These are phyloP conservation scores for Neofusicoccum kwambonambiense DNA, from an alignment of 2,329 filamentous ascomycete genomes.

Conservation along the genomic window DNA sequence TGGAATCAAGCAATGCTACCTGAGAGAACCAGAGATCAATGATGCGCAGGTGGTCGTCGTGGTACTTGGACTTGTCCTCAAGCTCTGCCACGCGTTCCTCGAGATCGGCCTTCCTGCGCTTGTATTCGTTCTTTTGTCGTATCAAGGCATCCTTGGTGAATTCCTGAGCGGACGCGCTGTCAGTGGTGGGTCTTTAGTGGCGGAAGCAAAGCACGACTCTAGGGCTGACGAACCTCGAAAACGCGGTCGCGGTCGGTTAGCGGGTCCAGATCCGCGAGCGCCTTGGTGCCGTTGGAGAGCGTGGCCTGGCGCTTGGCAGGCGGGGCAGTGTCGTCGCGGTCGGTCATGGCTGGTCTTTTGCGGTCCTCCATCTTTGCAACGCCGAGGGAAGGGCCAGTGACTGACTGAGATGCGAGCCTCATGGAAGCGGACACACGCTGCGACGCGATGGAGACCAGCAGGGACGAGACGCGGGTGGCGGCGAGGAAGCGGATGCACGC, in stretches of 20 bases:
- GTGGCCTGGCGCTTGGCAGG: conserved; percentile 86
- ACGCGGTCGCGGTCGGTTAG: conserved; percentile 27
- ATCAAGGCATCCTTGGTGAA: conserved; percentile 96
- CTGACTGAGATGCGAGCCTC: conserved; percentile 73
- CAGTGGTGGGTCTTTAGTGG: conserved; percentile 31
- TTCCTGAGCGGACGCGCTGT: conserved; percentile 54
- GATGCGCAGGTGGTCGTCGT: conserved; percentile 88
- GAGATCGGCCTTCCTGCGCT: conserved; percentile 79
- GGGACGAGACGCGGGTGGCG: neutral
- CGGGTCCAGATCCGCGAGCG: conserved; percentile 61
- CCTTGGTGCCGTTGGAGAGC: conserved; percentile 70
- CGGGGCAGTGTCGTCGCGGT: conserved; percentile 78
- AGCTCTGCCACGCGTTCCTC: conserved; percentile 80
- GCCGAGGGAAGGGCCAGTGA: conserved; percentile 69
- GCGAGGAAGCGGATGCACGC: conserved; percentile 8
- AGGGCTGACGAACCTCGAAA: conserved; percentile 60
- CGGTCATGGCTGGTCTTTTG: conserved; percentile 85
- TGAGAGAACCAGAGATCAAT: conserved; percentile 95
- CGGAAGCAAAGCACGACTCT: conserved; percentile 21
- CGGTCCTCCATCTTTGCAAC: conserved; percentile 98
- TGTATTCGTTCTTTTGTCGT: conserved; percentile 97
- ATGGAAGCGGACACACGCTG: conserved; percentile 63
- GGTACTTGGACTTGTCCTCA: conserved; percentile 72
- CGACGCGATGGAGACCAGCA: conserved; percentile 9
- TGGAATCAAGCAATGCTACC: conserved; percentile 52